Evolutionary conservation across 208 protist species (phyloP), one percentile per base, ranked within the genome.

Genomic region (Endotrypanum monterogeii): DNA sequence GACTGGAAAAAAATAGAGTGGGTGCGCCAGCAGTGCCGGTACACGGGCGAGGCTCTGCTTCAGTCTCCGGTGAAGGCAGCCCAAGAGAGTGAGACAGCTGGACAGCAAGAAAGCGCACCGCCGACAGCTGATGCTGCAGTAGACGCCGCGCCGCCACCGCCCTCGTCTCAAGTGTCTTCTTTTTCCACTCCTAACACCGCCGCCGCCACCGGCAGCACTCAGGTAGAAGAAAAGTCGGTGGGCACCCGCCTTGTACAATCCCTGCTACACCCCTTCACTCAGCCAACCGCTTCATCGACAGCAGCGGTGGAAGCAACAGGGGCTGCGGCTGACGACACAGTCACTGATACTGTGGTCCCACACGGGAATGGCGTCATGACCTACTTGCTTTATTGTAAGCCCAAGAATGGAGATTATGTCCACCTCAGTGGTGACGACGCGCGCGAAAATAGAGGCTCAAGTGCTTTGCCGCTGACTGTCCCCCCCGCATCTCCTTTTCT

Each of bases 281-380:
- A 44, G 37, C 52, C 61, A n/a, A 48, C 60, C 25, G 11, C 9
- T 48, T 9, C 46, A 35, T 28, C 41, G n/a, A 2, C 52, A 16
- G 37, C n/a, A 14, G 30, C 55, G 51, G 23, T 9, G 14, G 61
- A 18, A 56, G 25, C 48, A 35, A 37, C 71, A 11, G 25, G 20
- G 28, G 39, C 32, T 23, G 5, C 58, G n/a, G 61, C 35, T 48
- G 54, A 50, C 28, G 3, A 16, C 60, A n/a, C 7, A 16, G 23
- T 32, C 37, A 28, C 11, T 2, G 52, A 28, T 39, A 30, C 32
- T 9, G 60, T 61, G 46, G 63, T 80, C 1, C 76, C 76, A 3
- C 79, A 83, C 52, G 79, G 79, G 5, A 44, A 60, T 7, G 79
- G 79, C 16, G 79, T 83, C 30, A 78, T 83, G 73, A 73, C 71